phyloP scores from a whole-genome alignment of 2,329 filamentous ascomycete genomes.

The Ceratocystis cubensis region DNA sequence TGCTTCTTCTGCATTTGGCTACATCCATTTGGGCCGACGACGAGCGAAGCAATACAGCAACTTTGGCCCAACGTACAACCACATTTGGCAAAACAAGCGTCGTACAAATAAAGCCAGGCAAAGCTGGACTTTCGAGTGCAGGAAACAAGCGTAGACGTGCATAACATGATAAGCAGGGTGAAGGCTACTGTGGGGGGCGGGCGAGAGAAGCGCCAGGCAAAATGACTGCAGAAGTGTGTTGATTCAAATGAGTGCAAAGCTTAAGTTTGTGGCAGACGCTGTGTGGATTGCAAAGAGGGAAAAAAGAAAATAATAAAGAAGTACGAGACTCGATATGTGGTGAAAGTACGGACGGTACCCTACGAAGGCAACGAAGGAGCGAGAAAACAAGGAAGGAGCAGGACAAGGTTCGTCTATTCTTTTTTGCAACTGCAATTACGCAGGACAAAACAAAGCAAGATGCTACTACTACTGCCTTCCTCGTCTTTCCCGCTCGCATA shows the following conservation, averaged over 20 bases:
- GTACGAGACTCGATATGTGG: neutral
- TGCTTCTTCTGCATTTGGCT: neutral
- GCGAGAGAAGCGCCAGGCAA: neutral
- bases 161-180: neutral
- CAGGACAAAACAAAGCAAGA: too few species aligned
- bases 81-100: neutral
- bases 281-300: neutral
- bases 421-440: neutral
- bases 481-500: neutral
- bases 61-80: neutral
- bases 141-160: neutral
- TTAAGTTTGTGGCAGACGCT: too few species aligned
- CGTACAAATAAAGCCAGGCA: neutral
- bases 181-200: neutral
- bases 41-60: neutral
- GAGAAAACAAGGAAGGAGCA: neutral
- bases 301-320: neutral
- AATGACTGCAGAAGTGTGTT: too few species aligned
- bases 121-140: neutral
- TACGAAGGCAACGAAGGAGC: neutral
- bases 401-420: neutral
- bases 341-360: neutral
- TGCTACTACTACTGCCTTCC: neutral
- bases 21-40: neutral
- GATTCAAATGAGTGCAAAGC: too few species aligned